Evolutionary conservation across 257 asterid species (phyloP).

Genomic region (Fraxinus americana): DNA sequence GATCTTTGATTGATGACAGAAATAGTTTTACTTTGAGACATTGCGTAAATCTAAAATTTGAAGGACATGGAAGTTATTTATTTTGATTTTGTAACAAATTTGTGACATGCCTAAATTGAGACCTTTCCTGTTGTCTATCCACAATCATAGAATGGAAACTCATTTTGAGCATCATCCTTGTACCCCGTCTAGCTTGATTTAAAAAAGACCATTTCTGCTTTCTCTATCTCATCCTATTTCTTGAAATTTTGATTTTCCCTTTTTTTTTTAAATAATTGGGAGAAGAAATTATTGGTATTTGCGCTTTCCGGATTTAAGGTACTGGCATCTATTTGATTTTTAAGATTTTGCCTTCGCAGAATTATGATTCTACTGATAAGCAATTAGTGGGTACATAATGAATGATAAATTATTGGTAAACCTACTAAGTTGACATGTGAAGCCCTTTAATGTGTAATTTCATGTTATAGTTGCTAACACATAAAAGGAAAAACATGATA

Average conservation of each 20-base stretch:
- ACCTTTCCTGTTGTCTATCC: not conserved
- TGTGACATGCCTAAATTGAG: not conserved
- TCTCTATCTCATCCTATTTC: not conserved
- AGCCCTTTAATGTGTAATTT: not conserved
- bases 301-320: not conserved
- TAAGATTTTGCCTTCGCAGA: not conserved
- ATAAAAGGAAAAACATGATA: not conserved
- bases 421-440: not conserved
- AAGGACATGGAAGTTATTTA: not conserved
- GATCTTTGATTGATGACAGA: not conserved
- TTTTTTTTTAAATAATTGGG: not conserved
- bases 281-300: not conserved
- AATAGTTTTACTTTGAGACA: not conserved
- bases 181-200: not conserved
- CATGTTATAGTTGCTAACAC: not conserved
- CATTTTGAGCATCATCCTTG: not conserved
- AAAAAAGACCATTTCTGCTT: not conserved
- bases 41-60: slow-evolving; percentile 1
- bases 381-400: not conserved
- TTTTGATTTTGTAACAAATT: not conserved
- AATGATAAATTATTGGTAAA: not conserved
- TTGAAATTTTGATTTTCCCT: not conserved
- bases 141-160: not conserved
- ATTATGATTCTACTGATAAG: not conserved
- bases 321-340: not conserved